Percentiles rank a stretch among this genome's conserved stretches.
Conservation (phyloP, 345 rosid genomes). For the Limnanthes douglasii region DNA sequence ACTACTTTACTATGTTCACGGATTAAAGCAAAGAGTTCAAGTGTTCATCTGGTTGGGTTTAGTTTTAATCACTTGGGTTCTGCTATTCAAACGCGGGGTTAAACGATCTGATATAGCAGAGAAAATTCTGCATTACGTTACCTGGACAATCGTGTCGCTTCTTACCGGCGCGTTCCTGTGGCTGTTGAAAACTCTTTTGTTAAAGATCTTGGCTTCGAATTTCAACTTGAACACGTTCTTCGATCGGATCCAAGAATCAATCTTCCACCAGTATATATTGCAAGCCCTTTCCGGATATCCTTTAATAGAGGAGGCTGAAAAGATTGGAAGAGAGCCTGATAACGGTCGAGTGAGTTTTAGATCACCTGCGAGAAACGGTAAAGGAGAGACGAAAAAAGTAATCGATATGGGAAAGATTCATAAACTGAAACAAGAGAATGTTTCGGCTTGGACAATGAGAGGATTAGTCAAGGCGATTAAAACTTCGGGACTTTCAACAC, state of each 20-base stretch:
- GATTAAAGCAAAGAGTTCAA: conserved; percentile 72
- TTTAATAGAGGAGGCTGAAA: conserved; percentile 48
- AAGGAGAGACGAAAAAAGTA: conserved; percentile 29
- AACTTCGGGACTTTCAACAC: conserved; percentile 51
- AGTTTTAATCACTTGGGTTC: conserved; percentile 54
- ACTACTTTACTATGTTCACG: conserved; percentile 83
- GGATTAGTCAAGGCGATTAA: conserved; percentile 57
- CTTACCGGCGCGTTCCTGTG: conserved; percentile 60
- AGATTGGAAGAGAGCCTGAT: conserved; percentile 29
- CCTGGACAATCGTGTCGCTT: conserved; percentile 46
- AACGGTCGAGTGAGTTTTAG: conserved; percentile 38
- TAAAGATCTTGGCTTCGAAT: conserved; percentile 66
- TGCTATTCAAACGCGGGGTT: conserved; percentile 36
- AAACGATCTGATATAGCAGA: conserved; percentile 22
- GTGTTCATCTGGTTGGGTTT: conserved; percentile 70
- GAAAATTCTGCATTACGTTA: conserved; percentile 26
- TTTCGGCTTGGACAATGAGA: conserved; percentile 87
- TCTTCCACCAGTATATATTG: conserved; percentile 69
- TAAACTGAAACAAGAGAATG: conserved; percentile 64
- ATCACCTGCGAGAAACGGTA: conserved; percentile 27
- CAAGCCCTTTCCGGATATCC: conserved; percentile 76
- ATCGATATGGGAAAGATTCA: conserved; percentile 76
- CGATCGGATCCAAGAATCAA: conserved; percentile 81
- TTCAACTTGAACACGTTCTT: conserved; percentile 71
- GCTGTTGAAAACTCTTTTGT: conserved; percentile 52